These are phyloP conservation scores for Blastocystis sp. DNA, from an alignment of 352 stramenopile species.

Conservation along the genomic window DNA sequence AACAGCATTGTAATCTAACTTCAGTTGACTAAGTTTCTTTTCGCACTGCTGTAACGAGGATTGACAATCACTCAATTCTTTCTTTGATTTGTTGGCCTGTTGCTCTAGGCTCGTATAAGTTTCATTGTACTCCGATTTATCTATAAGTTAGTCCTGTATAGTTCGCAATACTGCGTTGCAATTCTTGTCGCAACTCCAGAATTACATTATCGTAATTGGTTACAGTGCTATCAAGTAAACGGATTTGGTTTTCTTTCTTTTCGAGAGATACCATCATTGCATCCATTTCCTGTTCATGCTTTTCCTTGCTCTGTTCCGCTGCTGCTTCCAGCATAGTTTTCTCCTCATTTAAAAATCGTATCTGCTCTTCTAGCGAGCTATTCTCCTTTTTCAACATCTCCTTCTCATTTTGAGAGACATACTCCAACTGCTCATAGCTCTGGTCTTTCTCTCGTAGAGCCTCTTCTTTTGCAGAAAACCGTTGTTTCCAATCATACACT, in stretches of 20 bases:
- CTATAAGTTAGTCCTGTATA: not conserved
- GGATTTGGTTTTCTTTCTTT: constrained; percentile 47
- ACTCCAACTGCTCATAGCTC: constrained; percentile 38
- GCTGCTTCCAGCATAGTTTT: not conserved
- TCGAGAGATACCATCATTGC: constrained; percentile 17
- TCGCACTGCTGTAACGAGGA: not conserved
- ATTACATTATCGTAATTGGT: not conserved
- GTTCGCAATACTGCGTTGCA: not conserved
- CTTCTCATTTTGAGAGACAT: not conserved
- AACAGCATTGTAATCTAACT: not conserved
- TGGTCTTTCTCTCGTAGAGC: constrained; percentile 6
- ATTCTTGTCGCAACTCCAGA: not conserved
- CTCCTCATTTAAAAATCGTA: not conserved
- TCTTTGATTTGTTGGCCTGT: not conserved
- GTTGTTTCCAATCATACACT: constrained; percentile 40
- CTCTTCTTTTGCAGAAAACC: constrained; percentile 20
- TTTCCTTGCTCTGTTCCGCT: not conserved
- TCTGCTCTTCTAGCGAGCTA: not conserved
- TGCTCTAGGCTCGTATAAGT: not conserved
- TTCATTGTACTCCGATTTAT: not conserved
- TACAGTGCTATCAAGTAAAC: not conserved
- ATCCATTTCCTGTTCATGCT: not conserved
- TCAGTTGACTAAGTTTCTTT: not conserved
- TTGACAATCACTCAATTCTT: constrained; percentile 12
- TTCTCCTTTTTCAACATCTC: not conserved